These are phyloP conservation scores for Coemansia sp. DNA, from an alignment of 192 early-diverging fungal species.

Conservation along the genomic window DNA sequence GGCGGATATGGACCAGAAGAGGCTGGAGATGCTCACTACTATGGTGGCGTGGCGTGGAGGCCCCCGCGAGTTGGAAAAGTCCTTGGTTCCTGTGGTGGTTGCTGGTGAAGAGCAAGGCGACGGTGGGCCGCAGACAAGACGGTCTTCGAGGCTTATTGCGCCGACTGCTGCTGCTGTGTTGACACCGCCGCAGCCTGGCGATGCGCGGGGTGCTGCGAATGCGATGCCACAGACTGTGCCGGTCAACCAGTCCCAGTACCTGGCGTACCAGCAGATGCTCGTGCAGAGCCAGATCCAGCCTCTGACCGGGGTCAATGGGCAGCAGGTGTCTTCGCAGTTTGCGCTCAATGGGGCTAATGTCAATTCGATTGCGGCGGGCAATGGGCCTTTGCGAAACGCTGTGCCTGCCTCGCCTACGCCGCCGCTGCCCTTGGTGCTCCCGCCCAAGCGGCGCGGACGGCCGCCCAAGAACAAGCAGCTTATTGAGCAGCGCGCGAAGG, in stretches of 20 bases:
- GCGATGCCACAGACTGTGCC: background rate
- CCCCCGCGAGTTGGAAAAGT: conserved; percentile 30
- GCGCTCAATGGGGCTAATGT: conserved; percentile 6
- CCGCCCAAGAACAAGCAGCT: conserved; percentile 54
- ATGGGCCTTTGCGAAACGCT: background rate
- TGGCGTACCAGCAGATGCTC: conserved; percentile 34
- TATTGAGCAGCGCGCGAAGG: conserved; percentile 44
- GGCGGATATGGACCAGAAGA: conserved; percentile 21
- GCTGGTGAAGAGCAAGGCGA: conserved; percentile 1
- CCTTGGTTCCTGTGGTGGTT: conserved; percentile 7
- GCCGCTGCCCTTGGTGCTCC: background rate
- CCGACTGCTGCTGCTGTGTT: background rate
- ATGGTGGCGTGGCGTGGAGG: conserved; percentile 30
- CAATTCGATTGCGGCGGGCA: background rate
- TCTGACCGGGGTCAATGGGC: conserved; percentile 2
- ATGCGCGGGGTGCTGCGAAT: background rate
- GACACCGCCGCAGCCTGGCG: background rate
- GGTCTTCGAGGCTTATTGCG: conserved; percentile 14
- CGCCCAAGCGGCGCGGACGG: conserved; percentile 41
- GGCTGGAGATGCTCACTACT: conserved; percentile 25
- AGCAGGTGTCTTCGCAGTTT: conserved; percentile 15
- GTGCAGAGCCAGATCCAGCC: conserved; percentile 26
- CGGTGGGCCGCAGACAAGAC: conserved; percentile 30
- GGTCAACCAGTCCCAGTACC: conserved; percentile 19
- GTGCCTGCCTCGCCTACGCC: background rate